These are phyloP conservation scores for Ottelia alismoides DNA, from an alignment of 106 monocot genomes.

Conservation along the genomic window DNA sequence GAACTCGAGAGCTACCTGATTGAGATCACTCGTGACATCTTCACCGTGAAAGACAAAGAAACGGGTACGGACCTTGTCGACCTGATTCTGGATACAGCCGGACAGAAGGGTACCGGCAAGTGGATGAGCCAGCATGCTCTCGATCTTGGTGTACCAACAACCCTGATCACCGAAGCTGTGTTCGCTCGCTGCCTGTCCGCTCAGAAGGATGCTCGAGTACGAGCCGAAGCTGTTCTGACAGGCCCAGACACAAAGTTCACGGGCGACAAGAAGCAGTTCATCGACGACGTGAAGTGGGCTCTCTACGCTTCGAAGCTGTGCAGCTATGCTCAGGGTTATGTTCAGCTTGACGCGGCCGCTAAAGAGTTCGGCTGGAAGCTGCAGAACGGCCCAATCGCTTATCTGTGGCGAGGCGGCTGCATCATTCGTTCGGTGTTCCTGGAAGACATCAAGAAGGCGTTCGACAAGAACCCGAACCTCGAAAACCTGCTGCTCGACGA, in stretches of 20 bases:
- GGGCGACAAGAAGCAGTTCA: slow-evolving; percentile 12
- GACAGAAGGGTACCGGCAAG: slow-evolving; percentile 26
- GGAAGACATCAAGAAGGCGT: slow-evolving; percentile 26
- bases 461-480: slow-evolving; percentile 6
- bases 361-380: slow-evolving; percentile 16
- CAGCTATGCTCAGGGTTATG: slow-evolving; percentile 26
- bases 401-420: slow-evolving; percentile 24
- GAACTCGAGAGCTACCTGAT: slow-evolving; percentile 21
- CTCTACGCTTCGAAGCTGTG: slow-evolving; percentile 23
- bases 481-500: slow-evolving; percentile 15
- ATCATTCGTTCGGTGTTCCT: slow-evolving; percentile 16
- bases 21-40: slow-evolving; percentile 23
- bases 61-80: slow-evolving; percentile 14
- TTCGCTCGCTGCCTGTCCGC: too few species aligned
- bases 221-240: slow-evolving; percentile 5
- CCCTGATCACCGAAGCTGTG: too few species aligned
- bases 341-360: slow-evolving; percentile 9
- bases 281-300: slow-evolving; percentile 19
- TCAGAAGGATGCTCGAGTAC: slow-evolving; percentile 15
- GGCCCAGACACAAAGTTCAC: not conserved
- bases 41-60: slow-evolving; percentile 14
- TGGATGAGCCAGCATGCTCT: slow-evolving; percentile 23
- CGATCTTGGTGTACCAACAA: too few species aligned
- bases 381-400: slow-evolving; percentile 12
- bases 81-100: slow-evolving; percentile 20